phyloP scores from a whole-genome alignment of 192 early-diverging fungal species.

The Tieghemiomyces parasiticus region DNA sequence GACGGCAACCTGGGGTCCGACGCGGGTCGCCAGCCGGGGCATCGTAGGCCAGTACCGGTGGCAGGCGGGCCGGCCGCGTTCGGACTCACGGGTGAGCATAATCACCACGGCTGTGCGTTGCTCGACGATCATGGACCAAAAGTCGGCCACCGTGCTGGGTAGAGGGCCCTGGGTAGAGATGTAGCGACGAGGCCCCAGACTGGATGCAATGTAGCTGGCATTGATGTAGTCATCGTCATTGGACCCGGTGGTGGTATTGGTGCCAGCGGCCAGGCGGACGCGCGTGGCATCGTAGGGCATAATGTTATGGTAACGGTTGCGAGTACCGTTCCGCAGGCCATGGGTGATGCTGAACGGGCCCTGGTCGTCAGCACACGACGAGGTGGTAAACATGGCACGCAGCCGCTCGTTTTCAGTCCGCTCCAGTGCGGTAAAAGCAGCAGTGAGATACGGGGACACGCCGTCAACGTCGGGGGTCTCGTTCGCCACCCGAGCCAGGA shows the following conservation, averaged over 20 bases:
- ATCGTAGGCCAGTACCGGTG: conserved; percentile 72
- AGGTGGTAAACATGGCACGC: neutral
- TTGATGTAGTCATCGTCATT: conserved; percentile 58
- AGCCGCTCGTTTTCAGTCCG: neutral
- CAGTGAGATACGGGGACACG: neutral
- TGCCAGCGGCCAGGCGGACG: conserved; percentile 13
- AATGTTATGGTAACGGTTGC: conserved; percentile 78
- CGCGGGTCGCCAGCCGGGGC: conserved; percentile 27
- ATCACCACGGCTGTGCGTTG: conserved; percentile 60
- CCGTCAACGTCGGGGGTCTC: neutral
- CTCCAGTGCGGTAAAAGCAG: neutral
- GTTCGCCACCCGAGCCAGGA: neutral
- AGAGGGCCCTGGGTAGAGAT: conserved; percentile 86
- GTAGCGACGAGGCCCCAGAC: conserved; percentile 33
- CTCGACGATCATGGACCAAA: conserved; percentile 88
- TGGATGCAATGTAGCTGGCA: conserved; percentile 53
- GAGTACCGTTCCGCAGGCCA: conserved; percentile 11
- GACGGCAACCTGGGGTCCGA: conserved; percentile 31
- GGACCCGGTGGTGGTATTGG: neutral
- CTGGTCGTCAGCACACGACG: neutral
- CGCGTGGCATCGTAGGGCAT: conserved; percentile 62
- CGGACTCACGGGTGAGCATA: conserved; percentile 73
- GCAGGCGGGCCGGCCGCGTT: conserved; percentile 56
- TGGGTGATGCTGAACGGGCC: neutral
- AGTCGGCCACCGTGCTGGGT: conserved; percentile 51